These are phyloP conservation scores for Claviceps purpurea DNA, from an alignment of 2,329 filamentous ascomycete genomes.

Conservation along the genomic window DNA sequence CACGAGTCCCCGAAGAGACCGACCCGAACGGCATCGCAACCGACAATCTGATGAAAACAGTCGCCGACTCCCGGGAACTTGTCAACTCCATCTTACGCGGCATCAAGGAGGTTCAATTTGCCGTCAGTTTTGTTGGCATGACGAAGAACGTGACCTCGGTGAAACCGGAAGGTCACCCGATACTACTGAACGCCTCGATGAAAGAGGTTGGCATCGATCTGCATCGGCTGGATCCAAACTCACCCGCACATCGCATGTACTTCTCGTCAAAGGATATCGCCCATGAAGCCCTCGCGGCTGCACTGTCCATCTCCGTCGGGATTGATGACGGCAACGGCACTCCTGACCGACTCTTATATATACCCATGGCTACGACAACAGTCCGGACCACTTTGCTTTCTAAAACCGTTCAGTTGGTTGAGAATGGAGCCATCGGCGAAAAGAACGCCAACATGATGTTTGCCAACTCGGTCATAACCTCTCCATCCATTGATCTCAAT, in stretches of 20 bases:
- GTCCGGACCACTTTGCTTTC: slow-evolving; percentile 89
- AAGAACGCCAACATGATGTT: slow-evolving; percentile 93
- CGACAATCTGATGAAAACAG: slow-evolving; percentile 62
- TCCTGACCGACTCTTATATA: slow-evolving; percentile 76
- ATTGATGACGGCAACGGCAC: slow-evolving; percentile 81
- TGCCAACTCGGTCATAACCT: slow-evolving; percentile 91
- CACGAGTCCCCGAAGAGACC: slow-evolving; percentile 61
- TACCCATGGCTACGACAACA: slow-evolving; percentile 94
- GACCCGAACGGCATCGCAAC: slow-evolving; percentile 52
- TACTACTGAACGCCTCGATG: slow-evolving; percentile 79
- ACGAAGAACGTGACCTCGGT: slow-evolving; percentile 65
- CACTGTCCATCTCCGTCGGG: slow-evolving; percentile 82
- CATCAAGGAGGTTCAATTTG: slow-evolving; percentile 93
- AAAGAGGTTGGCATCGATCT: slow-evolving; percentile 93
- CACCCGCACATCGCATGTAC: slow-evolving; percentile 95
- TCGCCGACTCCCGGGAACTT: slow-evolving; percentile 89
- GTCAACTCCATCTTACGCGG: slow-evolving; percentile 79
- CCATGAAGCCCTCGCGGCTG: slow-evolving; percentile 85
- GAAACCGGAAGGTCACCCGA: slow-evolving; percentile 52
- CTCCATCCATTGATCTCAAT: slow-evolving; percentile 84
- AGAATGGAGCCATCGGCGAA: slow-evolving; percentile 60
- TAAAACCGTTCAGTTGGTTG: slow-evolving; percentile 74
- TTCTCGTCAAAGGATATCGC: slow-evolving; percentile 87
- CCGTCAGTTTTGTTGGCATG: slow-evolving; percentile 78
- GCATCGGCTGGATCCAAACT: slow-evolving; percentile 80